Evolutionary conservation across 1,139 yeast species (phyloP), one percentile per base, ranked within the genome.

Genomic region (Nakaseomyces nivariensis): DNA sequence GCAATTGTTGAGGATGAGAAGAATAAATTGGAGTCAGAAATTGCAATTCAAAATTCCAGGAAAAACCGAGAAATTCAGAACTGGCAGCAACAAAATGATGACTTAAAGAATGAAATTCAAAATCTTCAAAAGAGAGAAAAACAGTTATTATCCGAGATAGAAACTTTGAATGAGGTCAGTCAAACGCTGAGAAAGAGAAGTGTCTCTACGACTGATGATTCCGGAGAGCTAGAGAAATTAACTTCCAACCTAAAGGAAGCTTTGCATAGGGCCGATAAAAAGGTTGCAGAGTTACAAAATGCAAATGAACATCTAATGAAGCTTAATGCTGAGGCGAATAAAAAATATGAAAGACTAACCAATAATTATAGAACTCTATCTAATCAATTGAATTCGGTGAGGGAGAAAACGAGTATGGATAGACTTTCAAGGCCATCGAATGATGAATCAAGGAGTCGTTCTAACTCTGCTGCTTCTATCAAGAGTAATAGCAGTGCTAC

Each of bases 261-360:
- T 0, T 67, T 85, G 45, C 73, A 72, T 26, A 70, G 67, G 6
- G 71, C 81, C 1, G 78, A 78, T 48, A 67, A 66, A 38, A 78
- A 77, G 52, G 67, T 76, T 27, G 73, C 75, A 34, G 87, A 82
- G 36, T 68, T 73, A 49, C 88, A 83, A 55, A 72, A 71, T 42
- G 60, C 82, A 57, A 85, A 83, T 57, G 67, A 67, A 48, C 73
- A 77, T 29, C 72, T 87, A 58, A 79, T 82, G 63, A 76, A 75
- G 50, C 68, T 84, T 46, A 82, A 80, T 54, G 90, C 84, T 46
- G 96, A 88, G 53, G 67, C 81, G 31, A 77, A 74, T 36, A 71
- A 79, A 57, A 85, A 85, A 60, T 71, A 81, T 48, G 86, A 83
- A 47, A 72, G 88, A 54, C 61, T 85, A 43, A 76, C 82, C 9